These are phyloP conservation scores for Colletotrichum liriopes DNA, from an alignment of 2,329 filamentous ascomycete genomes.

Conservation along the genomic window DNA sequence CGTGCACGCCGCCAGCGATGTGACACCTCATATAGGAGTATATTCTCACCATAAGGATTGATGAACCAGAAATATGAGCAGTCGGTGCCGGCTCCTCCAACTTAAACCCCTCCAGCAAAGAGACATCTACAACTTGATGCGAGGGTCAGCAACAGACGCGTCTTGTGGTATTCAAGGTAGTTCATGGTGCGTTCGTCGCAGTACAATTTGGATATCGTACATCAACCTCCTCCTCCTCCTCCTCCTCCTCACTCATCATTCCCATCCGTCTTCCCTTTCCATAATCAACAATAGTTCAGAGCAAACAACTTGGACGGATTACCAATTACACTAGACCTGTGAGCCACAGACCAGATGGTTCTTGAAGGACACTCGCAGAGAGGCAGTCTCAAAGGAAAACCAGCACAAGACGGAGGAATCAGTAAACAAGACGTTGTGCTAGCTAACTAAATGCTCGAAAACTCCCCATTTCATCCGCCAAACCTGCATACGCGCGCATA, in stretches of 20 bases:
- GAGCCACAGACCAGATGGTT: not conserved
- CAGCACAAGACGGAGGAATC: too few species aligned
- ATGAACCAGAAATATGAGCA: not conserved
- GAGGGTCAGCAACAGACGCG: not conserved
- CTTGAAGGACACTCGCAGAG: not conserved
- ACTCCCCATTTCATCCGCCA: too few species aligned
- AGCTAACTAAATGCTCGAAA: too few species aligned
- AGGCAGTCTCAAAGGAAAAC: too few species aligned
- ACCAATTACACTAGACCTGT: not conserved
- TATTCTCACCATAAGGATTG: not conserved
- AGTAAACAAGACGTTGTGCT: too few species aligned
- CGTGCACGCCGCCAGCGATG: not conserved
- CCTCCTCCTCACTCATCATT: not conserved
- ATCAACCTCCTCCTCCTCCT: not conserved
- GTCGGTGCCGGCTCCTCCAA: not conserved
- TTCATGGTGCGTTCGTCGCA: not conserved
- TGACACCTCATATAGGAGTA: not conserved
- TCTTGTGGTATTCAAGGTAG: not conserved
- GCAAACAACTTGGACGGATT: not conserved
- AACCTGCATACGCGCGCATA: not conserved
- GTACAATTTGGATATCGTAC: slow-evolving; percentile 14
- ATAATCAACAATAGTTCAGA: not conserved
- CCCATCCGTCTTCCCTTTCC: not conserved
- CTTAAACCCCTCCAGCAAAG: too few species aligned
- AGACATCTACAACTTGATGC: too few species aligned